Percentiles rank a stretch among this genome's conserved stretches.
Evolutionary conservation across 805 yeast species (phyloP).

Genomic region (Nakazawaea ambrosiae): DNA sequence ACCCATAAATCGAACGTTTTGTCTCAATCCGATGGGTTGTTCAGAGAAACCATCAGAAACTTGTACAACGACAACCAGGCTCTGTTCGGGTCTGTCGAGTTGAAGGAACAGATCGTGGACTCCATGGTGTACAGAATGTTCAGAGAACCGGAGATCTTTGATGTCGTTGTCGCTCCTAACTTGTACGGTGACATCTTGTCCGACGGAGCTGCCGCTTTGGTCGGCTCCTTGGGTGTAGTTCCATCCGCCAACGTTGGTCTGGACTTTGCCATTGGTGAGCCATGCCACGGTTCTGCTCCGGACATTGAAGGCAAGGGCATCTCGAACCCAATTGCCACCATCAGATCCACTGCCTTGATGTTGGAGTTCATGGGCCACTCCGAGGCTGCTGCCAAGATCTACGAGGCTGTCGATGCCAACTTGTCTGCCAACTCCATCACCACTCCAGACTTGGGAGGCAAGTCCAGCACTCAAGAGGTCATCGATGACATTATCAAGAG

Average conservation of each 20-base stretch:
- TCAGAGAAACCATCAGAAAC: constrained; percentile 77
- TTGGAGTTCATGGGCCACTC: constrained; percentile 92
- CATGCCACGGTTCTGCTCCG: constrained; percentile 99
- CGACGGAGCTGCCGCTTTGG: constrained; percentile 97
- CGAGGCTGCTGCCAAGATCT: constrained; percentile 85
- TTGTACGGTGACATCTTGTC: constrained; percentile 94
- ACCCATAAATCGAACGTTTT: constrained; percentile 96
- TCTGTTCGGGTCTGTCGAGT: constrained; percentile 51
- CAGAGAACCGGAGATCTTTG: constrained; percentile 96
- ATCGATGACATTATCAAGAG: constrained; percentile 69
- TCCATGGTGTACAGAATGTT: constrained; percentile 99
- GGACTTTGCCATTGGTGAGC: constrained; percentile 94
- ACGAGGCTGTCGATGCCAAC: constrained; percentile 92
- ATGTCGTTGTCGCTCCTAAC: constrained; percentile 98
- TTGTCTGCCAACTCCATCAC: constrained; percentile 67
- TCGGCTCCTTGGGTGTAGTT: constrained; percentile 96
- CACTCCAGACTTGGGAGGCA: constrained; percentile 96
- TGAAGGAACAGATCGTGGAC: constrained; percentile 96
- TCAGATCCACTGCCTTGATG: constrained; percentile 95
- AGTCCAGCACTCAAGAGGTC: constrained; percentile 80
- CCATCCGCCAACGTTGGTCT: constrained; percentile 99
- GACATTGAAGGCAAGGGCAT: constrained; percentile 95
- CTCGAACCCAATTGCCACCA: constrained; percentile 95
- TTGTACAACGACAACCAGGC: constrained; percentile 53
- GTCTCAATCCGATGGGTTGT: constrained; percentile 88